phyloP scores from a whole-genome alignment of 1,284 basidiomycete species.

The Boletus semigastroideus region DNA sequence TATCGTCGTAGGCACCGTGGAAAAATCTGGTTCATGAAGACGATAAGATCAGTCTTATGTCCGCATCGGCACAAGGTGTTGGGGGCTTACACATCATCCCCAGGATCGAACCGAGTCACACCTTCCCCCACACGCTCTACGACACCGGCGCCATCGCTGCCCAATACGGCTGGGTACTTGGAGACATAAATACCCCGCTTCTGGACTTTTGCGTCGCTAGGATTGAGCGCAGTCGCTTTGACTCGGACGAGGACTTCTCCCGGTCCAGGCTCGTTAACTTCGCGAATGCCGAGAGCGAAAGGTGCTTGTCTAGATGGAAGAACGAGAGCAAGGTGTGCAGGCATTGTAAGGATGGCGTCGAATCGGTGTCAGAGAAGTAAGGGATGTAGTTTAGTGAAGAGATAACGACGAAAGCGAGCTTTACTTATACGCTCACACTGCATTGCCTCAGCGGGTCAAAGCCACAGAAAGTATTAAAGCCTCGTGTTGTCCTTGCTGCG shows the following conservation, averaged over 20 bases:
- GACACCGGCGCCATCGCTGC: constrained; percentile 58
- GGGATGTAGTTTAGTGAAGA: constrained; percentile 16
- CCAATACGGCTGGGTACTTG: constrained; percentile 47
- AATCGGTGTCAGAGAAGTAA: constrained; percentile 9
- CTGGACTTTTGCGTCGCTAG: constrained; percentile 40
- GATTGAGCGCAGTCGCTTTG: constrained; percentile 43
- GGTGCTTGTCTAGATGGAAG: constrained; percentile 32
- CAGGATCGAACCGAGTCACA: constrained; percentile 49
- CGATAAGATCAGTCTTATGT: constrained; percentile 23
- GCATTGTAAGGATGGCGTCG: constrained; percentile 18
- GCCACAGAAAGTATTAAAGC: constrained; percentile 32
- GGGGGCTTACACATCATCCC: constrained; percentile 54
- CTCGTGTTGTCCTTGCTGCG: constrained; percentile 36
- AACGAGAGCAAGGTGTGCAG: constrained; percentile 29
- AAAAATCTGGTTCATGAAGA: constrained; percentile 37
- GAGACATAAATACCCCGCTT: constrained; percentile 33
- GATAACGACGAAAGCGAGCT: constrained; percentile 20
- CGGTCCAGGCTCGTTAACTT: constrained; percentile 40
- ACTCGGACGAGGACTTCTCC: constrained; percentile 43
- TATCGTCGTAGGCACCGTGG: constrained; percentile 38
- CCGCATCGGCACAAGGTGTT: constrained; percentile 6
- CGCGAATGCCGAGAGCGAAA: constrained; percentile 26
- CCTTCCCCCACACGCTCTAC: constrained; percentile 54
- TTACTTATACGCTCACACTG: constrained; percentile 30
- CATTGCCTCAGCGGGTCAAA: constrained; percentile 32